Evolutionary conservation across 805 yeast species (phyloP).

Genomic region (Saturnispora halmiae): DNA sequence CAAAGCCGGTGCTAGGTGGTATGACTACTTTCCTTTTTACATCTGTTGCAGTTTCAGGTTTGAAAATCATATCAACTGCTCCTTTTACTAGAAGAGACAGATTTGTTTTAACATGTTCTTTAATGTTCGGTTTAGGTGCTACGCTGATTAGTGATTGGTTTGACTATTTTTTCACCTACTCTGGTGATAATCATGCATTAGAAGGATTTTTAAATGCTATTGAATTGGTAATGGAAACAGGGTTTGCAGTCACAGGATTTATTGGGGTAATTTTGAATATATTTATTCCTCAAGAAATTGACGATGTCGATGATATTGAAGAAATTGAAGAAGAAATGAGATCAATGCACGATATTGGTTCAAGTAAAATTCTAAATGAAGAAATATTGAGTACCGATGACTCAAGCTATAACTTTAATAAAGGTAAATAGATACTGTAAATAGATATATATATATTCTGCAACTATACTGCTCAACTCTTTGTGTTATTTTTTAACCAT

Average conservation of each 20-base stretch:
- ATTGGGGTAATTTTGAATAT: slow-evolving; percentile 43
- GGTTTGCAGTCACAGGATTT: slow-evolving; percentile 48
- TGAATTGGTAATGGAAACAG: slow-evolving; percentile 47
- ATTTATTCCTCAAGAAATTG: slow-evolving; percentile 40
- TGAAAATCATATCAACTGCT: slow-evolving; percentile 44
- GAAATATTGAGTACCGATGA: slow-evolving; percentile 2
- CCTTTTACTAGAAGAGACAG: slow-evolving; percentile 51
- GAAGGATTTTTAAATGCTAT: slow-evolving; percentile 45
- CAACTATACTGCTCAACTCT: too few species aligned
- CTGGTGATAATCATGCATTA: slow-evolving; percentile 35
- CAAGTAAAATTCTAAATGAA: slow-evolving; percentile 3
- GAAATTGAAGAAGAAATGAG: slow-evolving; percentile 29
- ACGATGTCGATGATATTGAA: slow-evolving; percentile 37
- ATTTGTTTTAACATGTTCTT: slow-evolving; percentile 42
- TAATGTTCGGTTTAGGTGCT: slow-evolving; percentile 46
- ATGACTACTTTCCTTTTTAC: slow-evolving; percentile 58
- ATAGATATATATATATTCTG: too few species aligned
- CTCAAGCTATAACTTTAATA: neutral
- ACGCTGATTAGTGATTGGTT: slow-evolving; percentile 42
- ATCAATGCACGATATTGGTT: slow-evolving; percentile 8
- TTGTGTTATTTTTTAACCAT: slow-evolving; percentile 17
- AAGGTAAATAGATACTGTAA: neutral
- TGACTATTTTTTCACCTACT: slow-evolving; percentile 39
- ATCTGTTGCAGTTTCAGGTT: slow-evolving; percentile 51
- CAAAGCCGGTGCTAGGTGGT: slow-evolving; percentile 75